These are phyloP conservation scores for Fraxinus nigra DNA, from an alignment of 305 asterid genomes.

Conservation along the genomic window DNA sequence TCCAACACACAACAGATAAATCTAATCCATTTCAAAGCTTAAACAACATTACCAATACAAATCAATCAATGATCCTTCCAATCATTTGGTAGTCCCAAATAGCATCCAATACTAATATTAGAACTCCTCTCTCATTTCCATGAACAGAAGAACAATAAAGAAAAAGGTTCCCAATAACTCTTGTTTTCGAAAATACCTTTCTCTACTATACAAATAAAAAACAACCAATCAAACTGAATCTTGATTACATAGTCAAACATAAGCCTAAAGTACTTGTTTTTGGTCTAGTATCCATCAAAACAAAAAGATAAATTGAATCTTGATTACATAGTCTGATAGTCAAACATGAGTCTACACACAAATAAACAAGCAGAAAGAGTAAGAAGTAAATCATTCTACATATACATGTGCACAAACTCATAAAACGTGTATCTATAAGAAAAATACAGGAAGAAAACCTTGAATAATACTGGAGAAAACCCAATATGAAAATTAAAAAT, in stretches of 20 bases:
- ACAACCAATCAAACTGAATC: background rate
- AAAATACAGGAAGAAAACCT: conserved; percentile 27
- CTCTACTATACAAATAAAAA: background rate
- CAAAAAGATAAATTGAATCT: conserved; percentile 10
- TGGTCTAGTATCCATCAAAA: background rate
- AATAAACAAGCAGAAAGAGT: conserved; percentile 16
- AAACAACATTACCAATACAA: background rate
- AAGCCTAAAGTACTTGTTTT: background rate
- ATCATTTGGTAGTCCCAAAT: conserved; percentile 3
- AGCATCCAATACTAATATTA: conserved; percentile 1
- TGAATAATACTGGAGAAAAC: conserved; percentile 17
- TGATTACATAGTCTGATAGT: background rate
- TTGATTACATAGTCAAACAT: too few species aligned
- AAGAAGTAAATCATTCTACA: background rate
- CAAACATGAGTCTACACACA: conserved; percentile 13
- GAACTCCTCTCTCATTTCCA: background rate
- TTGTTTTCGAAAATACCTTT: background rate
- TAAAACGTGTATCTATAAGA: background rate
- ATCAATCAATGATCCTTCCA: background rate
- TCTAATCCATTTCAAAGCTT: conserved; percentile 7
- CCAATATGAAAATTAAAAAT: conserved; percentile 13
- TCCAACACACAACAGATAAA: conserved; percentile 15
- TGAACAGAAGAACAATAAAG: conserved; percentile 10
- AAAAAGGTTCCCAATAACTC: background rate
- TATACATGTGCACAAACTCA: background rate